Base-by-base conservation (phyloP, 1,284 basidiomycete species). In the Pholiota adiposa region DNA sequence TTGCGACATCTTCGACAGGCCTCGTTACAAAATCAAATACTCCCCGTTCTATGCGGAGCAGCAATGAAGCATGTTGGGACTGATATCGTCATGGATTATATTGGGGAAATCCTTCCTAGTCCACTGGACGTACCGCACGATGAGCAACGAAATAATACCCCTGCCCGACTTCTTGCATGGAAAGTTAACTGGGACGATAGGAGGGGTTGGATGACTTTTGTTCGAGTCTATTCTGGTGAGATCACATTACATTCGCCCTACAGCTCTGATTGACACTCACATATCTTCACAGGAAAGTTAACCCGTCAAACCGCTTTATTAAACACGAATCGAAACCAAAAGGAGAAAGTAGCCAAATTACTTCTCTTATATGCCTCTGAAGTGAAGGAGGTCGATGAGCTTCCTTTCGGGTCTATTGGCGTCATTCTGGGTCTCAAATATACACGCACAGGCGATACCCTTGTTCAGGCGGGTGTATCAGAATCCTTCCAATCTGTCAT, bases 131-230 rank as follows among this genome's bases (percentile, higher is more conserved):
- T 91, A 5, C 66, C 75, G 16, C 78, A 80, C 51, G 74, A 80
- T 31, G 66, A 66, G 4, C 80, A 83, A 51, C 71, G 69, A 11
- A 68, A 73, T 34, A 83, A 84, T 62, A 71, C 79, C 1, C 84
- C 86, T 0, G 70, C 90, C 19, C 85, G 84, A 27, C 73, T 89
- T 65, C 78, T 96, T 21, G 94, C 92, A 0, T 96, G 94, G 92
- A 96, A 96, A 71, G 93, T 96, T 18, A 82, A 81, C 23, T 95
- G 92, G 90, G 92, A 96, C 71, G 88, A 87, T 63, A 85, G 84
- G 61, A 85, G 83, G 64, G 94, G 94, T 14, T 96, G 94, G 86
- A 93, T 95, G 87, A 96, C 94, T 0, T 96, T 94, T 70, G 88
- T 96, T 34, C 82, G 94, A 23, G 84, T 96, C 21, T 96, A 96